phyloP scores from a whole-genome alignment of 345 rosid species.

The Heritiera fomes region DNA sequence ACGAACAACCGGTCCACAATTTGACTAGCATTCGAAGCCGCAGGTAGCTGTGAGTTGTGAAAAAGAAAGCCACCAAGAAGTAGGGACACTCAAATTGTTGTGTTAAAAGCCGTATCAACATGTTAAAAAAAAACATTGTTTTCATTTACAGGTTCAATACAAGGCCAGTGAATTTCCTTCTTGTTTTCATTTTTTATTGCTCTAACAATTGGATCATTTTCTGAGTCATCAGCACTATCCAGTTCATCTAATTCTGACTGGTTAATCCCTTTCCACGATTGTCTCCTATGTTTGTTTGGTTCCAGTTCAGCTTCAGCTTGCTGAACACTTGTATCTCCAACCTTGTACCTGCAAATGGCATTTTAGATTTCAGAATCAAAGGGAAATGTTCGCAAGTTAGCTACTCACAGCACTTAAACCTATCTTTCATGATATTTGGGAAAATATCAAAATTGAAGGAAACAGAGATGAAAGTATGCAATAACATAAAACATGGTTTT shows the following conservation, averaged over 20 bases:
- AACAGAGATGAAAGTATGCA: neutral
- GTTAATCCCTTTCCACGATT: constrained; percentile 68
- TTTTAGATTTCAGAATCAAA: neutral
- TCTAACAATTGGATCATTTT: constrained; percentile 58
- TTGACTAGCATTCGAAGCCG: too few species aligned
- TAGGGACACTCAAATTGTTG: too few species aligned
- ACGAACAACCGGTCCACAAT: too few species aligned
- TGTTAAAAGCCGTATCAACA: too few species aligned
- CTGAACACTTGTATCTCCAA: constrained; percentile 54
- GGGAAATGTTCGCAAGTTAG: neutral
- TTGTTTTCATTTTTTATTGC: constrained; percentile 51
- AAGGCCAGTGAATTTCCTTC: too few species aligned
- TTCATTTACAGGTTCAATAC: too few species aligned
- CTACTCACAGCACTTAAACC: neutral
- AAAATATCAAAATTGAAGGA: neutral
- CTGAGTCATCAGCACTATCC: constrained; percentile 49
- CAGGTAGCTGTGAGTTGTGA: too few species aligned
- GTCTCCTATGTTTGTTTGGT: constrained; percentile 77
- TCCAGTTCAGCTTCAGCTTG: constrained; percentile 62
- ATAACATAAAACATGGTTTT: neutral
- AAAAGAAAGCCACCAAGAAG: too few species aligned
- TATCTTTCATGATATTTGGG: neutral
- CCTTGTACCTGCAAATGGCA: constrained; percentile 54
- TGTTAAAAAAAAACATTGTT: too few species aligned
- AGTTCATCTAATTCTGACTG: constrained; percentile 47